A percentile compares a stretch with the other conserved stretches of the same genome.
Evolutionary conservation across 768 basidiomycete genomes (phyloP).

Genomic region (Boletus vermiculosoides): DNA sequence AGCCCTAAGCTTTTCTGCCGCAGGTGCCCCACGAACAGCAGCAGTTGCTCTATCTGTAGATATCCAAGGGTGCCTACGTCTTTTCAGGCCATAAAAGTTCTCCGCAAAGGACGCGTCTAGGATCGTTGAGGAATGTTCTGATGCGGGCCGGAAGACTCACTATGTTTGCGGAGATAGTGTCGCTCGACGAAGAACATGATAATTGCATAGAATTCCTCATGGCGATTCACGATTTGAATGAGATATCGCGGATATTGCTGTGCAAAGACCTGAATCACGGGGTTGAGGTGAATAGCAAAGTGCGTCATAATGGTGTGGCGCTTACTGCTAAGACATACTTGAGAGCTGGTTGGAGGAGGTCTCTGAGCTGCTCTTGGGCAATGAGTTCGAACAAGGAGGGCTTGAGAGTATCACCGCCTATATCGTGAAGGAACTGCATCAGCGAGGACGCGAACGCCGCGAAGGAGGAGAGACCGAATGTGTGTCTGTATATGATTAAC

Average conservation of each 20-base stretch:
- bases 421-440: conserved; percentile 85
- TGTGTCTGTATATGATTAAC: not conserved
- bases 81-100: conserved; percentile 92
- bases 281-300: not conserved
- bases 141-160: conserved; percentile 42
- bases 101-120: conserved; percentile 92
- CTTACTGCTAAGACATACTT: conserved; percentile 91
- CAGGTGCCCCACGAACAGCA: conserved; percentile 64
- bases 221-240: conserved; percentile 84
- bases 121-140: conserved; percentile 5
- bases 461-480: too few species aligned
- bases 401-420: conserved; percentile 68
- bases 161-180: conserved; percentile 84
- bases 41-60: conserved; percentile 63
- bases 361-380: conserved; percentile 90
- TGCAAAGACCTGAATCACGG: conserved; percentile 74
- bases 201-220: conserved; percentile 93
- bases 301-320: conserved; percentile 2
- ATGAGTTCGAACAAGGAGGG: conserved; percentile 89
- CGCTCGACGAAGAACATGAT: conserved; percentile 89
- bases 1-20: conserved; percentile 62
- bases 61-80: conserved; percentile 69
- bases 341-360: conserved; percentile 89
- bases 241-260: conserved; percentile 93
- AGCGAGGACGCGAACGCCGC: not conserved